Conservation (phyloP, 2,329 filamentous ascomycete genomes). For the Cadophora sp. region DNA sequence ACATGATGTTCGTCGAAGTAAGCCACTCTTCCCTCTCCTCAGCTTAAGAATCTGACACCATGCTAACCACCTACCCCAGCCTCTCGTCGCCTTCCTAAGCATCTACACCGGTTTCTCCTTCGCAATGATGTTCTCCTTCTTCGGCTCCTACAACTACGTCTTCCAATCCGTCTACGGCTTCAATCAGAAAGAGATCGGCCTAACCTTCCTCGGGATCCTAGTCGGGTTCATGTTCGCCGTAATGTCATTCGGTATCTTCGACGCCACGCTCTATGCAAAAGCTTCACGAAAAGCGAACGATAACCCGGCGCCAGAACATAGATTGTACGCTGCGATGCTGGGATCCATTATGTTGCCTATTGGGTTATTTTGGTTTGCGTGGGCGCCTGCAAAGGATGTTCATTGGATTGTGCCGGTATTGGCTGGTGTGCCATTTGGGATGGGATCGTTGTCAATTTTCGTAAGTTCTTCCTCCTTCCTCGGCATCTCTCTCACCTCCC, state of each 20-base stretch:
- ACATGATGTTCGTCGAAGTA: constrained; percentile 66
- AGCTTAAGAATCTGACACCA: constrained; percentile 56
- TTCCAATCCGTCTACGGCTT: constrained; percentile 56
- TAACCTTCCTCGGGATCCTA: constrained; percentile 39
- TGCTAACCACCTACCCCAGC: constrained; percentile 48
- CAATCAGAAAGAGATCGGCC: constrained; percentile 42
- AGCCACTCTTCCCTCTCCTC: constrained; percentile 39
- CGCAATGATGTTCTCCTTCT: constrained; percentile 61
- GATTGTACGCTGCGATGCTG: constrained; percentile 65
- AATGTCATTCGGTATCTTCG: constrained; percentile 51
- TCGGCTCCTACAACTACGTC: constrained; percentile 60
- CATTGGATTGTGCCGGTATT: constrained; percentile 43
- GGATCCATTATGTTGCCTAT: constrained; percentile 40
- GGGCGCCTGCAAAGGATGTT: constrained; percentile 34
- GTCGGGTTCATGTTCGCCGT: constrained; percentile 39
- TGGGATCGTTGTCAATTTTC: constrained; percentile 66
- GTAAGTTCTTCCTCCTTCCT: constrained; percentile 46
- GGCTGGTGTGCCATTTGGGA: constrained; percentile 55
- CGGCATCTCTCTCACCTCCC: neutral
- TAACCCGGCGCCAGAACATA: constrained; percentile 58
- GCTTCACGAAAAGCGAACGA: constrained; percentile 28
- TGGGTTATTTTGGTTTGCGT: constrained; percentile 48
- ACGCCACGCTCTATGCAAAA: constrained; percentile 60
- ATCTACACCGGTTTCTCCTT: constrained; percentile 60
- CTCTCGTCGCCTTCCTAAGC: constrained; percentile 55